These are phyloP conservation scores for Podaxis sp. DNA, from an alignment of 768 basidiomycete species.

Conservation along the genomic window DNA sequence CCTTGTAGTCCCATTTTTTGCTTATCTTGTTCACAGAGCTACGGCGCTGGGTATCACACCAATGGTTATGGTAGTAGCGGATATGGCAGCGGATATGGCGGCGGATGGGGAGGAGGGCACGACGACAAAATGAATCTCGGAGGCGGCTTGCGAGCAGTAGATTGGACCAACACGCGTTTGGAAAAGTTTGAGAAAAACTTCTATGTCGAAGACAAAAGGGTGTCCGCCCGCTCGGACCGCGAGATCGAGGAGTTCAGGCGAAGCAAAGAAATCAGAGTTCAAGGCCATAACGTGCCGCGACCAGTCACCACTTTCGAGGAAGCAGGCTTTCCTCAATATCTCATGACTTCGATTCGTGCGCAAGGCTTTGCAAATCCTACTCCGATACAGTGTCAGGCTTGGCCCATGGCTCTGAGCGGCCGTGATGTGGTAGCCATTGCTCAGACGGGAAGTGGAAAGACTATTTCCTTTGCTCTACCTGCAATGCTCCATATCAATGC, in stretches of 20 bases:
- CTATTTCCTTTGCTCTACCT: constrained; percentile 96
- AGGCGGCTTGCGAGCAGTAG: constrained; percentile 74
- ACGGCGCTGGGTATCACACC: constrained; percentile 28
- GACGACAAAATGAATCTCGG: constrained; percentile 85
- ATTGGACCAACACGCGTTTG: constrained; percentile 77
- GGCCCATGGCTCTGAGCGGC: constrained; percentile 98
- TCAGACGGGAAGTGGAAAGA: constrained; percentile 98
- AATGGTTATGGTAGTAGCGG: constrained; percentile 42
- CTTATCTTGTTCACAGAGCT: constrained; percentile 29
- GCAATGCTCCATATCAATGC: constrained; percentile 99
- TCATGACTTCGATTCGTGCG: constrained; percentile 88
- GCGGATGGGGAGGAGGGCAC: constrained; percentile 46
- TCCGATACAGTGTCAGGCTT: constrained; percentile 97
- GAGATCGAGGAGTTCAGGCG: constrained; percentile 89
- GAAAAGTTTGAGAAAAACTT: constrained; percentile 98
- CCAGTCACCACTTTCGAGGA: constrained; percentile 94
- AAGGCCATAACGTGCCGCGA: constrained; percentile 84
- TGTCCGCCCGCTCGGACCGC: constrained; percentile 70
- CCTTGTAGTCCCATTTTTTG: not conserved
- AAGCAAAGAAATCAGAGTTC: constrained; percentile 88
- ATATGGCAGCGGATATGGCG: constrained; percentile 48
- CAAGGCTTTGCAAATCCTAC: constrained; percentile 92
- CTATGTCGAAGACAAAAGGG: constrained; percentile 87
- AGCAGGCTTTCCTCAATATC: constrained; percentile 93
- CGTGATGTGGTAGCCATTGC: constrained; percentile 95